A percentile compares a stretch with the other conserved stretches of the same genome.
Conservation (phyloP, 768 basidiomycete species). For the Hygrophoropsis aurantiaca region DNA sequence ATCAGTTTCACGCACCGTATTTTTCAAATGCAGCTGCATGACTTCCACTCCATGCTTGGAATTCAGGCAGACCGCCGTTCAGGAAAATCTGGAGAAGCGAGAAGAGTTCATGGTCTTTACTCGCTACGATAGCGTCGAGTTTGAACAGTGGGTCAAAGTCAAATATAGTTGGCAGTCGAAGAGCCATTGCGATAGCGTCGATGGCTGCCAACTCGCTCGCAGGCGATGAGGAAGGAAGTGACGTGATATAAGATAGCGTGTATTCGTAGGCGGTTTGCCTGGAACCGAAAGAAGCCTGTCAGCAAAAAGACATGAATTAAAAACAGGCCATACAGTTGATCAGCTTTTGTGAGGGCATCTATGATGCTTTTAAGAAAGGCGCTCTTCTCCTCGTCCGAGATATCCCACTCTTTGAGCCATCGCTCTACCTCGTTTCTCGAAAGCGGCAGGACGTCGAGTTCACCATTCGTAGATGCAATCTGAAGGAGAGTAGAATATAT, state of each 20-base stretch:
- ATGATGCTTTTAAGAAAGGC: slow-evolving; percentile 65
- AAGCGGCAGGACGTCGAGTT: slow-evolving; percentile 62
- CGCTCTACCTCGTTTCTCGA: slow-evolving; percentile 63
- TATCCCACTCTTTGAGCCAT: slow-evolving; percentile 77
- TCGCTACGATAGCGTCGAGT: slow-evolving; percentile 65
- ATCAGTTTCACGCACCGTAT: slow-evolving; percentile 54
- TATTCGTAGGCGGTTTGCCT: slow-evolving; percentile 69
- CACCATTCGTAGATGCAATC: slow-evolving; percentile 57
- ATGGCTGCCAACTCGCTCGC: slow-evolving; percentile 53
- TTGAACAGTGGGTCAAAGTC: slow-evolving; percentile 83
- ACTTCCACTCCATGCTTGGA: slow-evolving; percentile 55
- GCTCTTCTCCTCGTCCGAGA: slow-evolving; percentile 61
- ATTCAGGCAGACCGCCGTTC: slow-evolving; percentile 60
- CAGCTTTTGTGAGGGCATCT: slow-evolving; percentile 55
- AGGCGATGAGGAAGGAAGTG: slow-evolving; percentile 55
- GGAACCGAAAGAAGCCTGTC: slow-evolving; percentile 1
- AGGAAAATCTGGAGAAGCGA: slow-evolving; percentile 76
- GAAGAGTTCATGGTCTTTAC: slow-evolving; percentile 71
- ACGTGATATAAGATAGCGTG: slow-evolving; percentile 58
- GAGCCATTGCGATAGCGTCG: slow-evolving; percentile 60
- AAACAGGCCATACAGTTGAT: slow-evolving; percentile 52
- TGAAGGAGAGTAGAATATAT: slow-evolving; percentile 66
- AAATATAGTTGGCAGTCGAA: slow-evolving; percentile 66
- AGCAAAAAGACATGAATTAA: background rate
- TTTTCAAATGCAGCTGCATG: slow-evolving; percentile 52